Evolutionary conservation across 139 green algal genomes (phyloP), one percentile per base, ranked within the genome.

Genomic region (Pedinophyceae sp.): DNA sequence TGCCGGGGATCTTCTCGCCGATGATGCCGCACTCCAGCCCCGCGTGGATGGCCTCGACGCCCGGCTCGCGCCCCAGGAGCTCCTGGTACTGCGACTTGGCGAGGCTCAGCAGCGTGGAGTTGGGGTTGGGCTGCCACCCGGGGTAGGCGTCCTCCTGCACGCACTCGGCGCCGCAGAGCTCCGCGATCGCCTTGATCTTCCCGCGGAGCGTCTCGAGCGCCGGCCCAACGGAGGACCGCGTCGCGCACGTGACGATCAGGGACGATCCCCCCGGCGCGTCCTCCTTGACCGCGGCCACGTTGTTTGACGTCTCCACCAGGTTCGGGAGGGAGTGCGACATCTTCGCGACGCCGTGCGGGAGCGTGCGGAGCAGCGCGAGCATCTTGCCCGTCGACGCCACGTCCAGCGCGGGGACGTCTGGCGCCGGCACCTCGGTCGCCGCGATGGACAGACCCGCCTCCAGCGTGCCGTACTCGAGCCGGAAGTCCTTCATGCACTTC

Each of bases 231-330:
- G 59, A 78, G 57, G 70, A 82, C 51, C 81, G 67, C 2, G 81
- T 87, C 30, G 62, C 63, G 49, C 48, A 60, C 7, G 61, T 55
- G 25, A 73, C 38, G 27, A 38, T 20, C n/a, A n/a, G n/a, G n/a
- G n/a, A n/a, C n/a, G n/a, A n/a, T n/a, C n/a, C n/a, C n/a, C n/a
- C n/a, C n/a, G n/a, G n/a, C n/a, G n/a, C n/a, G n/a, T n/a, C n/a
- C n/a, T n/a, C n/a, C n/a, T n/a, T n/a, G n/a, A n/a, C n/a, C n/a
- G n/a, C n/a, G n/a, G 81, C 81, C 24, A 87, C 55, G 60, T 90
- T 90, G 59, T 64, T 80, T 51, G 59, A 76, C 1, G 81, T 90
- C 67, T 90, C 78, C 1, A 85, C 76, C 24, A 87, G 62, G 29
- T 67, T 70, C 30, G 61, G 55, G 15, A 88, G 61, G 18, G 68